Evolutionary conservation across 306 rosid species (phyloP).

Genomic region (Rosa rugosa): DNA sequence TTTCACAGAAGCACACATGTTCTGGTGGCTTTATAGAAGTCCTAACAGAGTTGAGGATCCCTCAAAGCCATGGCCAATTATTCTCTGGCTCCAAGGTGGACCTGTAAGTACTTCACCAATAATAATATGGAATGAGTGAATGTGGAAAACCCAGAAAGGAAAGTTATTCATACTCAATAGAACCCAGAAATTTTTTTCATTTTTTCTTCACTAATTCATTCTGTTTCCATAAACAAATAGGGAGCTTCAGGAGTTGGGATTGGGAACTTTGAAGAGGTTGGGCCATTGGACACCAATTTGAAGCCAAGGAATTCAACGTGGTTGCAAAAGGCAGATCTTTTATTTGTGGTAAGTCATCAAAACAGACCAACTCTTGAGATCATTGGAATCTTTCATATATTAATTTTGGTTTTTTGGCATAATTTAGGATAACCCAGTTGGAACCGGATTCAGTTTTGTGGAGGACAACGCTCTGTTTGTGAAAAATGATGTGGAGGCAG

Average conservation of each 20-base stretch:
- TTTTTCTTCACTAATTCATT: background rate
- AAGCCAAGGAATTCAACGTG: conserved; percentile 76
- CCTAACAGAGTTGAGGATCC: conserved; percentile 74
- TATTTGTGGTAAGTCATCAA: conserved; percentile 58
- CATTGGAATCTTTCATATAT: background rate
- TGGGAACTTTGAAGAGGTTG: conserved; percentile 83
- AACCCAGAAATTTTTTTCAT: background rate
- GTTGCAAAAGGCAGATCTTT: conserved; percentile 66
- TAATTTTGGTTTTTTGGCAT: background rate
- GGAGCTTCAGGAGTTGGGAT: conserved; percentile 91
- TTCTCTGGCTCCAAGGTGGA: conserved; percentile 98
- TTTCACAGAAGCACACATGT: conserved; percentile 84
- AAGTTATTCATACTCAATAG: conserved; percentile 3
- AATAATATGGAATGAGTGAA: background rate
- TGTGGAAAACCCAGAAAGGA: background rate
- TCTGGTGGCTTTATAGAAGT: conserved; percentile 95
- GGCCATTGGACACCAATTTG: conserved; percentile 66
- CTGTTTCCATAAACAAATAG: conserved; percentile 23
- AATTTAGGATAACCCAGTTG: conserved; percentile 87
- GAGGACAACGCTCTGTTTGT: conserved; percentile 53
- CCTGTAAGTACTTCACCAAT: conserved; percentile 54
- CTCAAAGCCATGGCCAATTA: conserved; percentile 86
- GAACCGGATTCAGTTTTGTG: conserved; percentile 85
- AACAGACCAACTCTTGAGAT: background rate
- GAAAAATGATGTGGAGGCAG: conserved; percentile 80